Conservation (phyloP, 257 asterid species). For the Solanum pinnatisectum region DNA sequence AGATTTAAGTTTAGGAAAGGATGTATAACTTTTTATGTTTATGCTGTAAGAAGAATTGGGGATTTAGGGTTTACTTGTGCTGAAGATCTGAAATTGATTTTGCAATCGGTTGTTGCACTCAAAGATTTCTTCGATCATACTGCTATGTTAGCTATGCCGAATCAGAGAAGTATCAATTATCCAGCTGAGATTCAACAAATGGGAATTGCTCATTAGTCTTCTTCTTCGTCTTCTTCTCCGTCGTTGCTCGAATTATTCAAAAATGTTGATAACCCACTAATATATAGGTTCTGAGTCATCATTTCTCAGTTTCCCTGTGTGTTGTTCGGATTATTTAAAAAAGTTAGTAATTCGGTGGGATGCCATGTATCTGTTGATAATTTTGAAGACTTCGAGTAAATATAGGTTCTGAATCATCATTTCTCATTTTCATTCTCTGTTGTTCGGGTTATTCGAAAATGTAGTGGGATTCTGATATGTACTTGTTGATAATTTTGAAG, state of each 20-base stretch:
- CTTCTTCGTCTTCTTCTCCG: background rate
- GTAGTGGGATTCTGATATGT: background rate
- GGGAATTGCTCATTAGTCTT: slow-evolving; percentile 54
- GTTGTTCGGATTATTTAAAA: background rate
- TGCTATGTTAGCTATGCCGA: slow-evolving; percentile 96
- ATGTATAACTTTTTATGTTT: slow-evolving; percentile 77
- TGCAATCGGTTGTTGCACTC: slow-evolving; percentile 70
- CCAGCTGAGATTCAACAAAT: slow-evolving; percentile 27
- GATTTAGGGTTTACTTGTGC: slow-evolving; percentile 47
- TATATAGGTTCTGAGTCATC: background rate
- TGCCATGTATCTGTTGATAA: background rate
- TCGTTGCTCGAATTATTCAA: background rate
- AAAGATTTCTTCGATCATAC: slow-evolving; percentile 96
- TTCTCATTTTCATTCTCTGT: background rate
- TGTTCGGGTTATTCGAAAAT: background rate
- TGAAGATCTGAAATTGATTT: slow-evolving; percentile 58
- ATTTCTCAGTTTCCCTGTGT: background rate
- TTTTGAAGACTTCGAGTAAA: background rate
- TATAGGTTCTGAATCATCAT: background rate
- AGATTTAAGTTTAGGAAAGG: slow-evolving; percentile 91
- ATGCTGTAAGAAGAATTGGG: slow-evolving; percentile 71
- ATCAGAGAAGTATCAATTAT: slow-evolving; percentile 63
- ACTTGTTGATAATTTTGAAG: background rate
- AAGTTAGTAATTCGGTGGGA: no score
- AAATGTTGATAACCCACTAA: background rate